phyloP scores from a whole-genome alignment of 257 asterid genomes.

The Echites panduratus region DNA sequence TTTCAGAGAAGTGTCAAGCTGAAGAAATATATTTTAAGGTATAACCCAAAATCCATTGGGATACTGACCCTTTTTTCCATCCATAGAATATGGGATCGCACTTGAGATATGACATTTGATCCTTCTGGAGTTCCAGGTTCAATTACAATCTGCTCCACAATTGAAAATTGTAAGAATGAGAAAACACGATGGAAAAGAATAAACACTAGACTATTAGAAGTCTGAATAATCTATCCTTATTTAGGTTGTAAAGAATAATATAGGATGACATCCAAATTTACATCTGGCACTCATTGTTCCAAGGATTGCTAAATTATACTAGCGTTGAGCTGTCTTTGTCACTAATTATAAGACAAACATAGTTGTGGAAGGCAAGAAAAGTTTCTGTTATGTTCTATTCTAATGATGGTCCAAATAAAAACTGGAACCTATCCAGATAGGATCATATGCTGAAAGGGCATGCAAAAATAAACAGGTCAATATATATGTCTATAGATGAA shows the following conservation, averaged over 20 bases:
- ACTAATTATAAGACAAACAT: neutral
- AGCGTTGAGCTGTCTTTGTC: neutral
- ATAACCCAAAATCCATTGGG: constrained; percentile 12
- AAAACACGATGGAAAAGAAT: neutral
- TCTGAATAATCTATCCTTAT: neutral
- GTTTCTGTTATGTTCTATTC: neutral
- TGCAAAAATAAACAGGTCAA: neutral
- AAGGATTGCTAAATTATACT: neutral
- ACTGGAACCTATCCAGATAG: neutral
- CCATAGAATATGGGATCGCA: constrained; percentile 95
- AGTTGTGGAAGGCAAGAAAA: neutral
- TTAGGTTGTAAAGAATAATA: neutral
- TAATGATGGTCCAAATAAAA: too few species aligned
- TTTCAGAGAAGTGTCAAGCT: neutral
- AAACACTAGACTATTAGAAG: neutral
- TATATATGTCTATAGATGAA: too few species aligned
- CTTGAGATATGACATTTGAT: constrained; percentile 81
- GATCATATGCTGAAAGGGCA: neutral
- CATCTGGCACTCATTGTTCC: neutral
- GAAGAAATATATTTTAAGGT: neutral
- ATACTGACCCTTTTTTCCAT: constrained; percentile 79
- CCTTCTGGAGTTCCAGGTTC: constrained; percentile 99
- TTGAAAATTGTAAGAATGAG: constrained; percentile 9
- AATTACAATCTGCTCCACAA: constrained; percentile 64
- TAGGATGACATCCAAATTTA: neutral